phyloP scores from a whole-genome alignment of 495 filamentous ascomycete genomes.

The Daldinia vernicosa region DNA sequence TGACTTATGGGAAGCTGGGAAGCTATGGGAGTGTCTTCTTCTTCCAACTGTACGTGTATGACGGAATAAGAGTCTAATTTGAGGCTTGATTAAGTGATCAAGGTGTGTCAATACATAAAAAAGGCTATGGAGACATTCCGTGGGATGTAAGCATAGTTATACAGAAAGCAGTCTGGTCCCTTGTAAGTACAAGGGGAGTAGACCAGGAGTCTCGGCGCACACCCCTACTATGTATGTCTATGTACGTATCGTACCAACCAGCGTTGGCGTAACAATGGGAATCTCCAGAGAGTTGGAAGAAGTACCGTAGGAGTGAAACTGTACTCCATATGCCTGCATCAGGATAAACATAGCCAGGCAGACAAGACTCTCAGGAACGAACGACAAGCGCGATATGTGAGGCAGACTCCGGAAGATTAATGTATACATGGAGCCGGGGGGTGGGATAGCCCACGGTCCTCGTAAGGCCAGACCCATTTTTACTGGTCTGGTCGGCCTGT shows the following conservation, averaged over 20 bases:
- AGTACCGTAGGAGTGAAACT: slow-evolving; percentile 33
- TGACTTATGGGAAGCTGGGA: not conserved
- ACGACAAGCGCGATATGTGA: slow-evolving; percentile 35
- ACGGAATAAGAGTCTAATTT: slow-evolving; percentile 15
- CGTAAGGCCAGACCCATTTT: slow-evolving; percentile 38
- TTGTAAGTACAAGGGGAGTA: slow-evolving; percentile 5
- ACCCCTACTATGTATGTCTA: slow-evolving; percentile 20
- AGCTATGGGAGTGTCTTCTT: slow-evolving; percentile 23
- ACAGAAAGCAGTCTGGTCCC: slow-evolving; percentile 19
- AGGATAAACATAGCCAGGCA: slow-evolving; percentile 43
- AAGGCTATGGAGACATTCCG: slow-evolving; percentile 25
- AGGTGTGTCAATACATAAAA: slow-evolving; percentile 40
- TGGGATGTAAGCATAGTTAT: slow-evolving; percentile 45
- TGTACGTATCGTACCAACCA: slow-evolving; percentile 23
- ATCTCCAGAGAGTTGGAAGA: slow-evolving; percentile 6
- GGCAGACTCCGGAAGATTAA: slow-evolving; percentile 42
- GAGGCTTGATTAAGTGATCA: slow-evolving; percentile 29
- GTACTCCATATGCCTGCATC: slow-evolving; percentile 44
- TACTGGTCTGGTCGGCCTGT: slow-evolving; percentile 20
- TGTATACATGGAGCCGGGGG: slow-evolving; percentile 13
- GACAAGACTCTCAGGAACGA: slow-evolving; percentile 18
- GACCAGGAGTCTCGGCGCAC: slow-evolving; percentile 25
- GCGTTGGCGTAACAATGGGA: slow-evolving; percentile 34
- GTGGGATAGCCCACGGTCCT: not conserved
- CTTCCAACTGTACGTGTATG: slow-evolving; percentile 29